These are phyloP conservation scores for Stagonosporopsis tanaceti DNA, from an alignment of 2,329 filamentous ascomycete genomes.

Conservation along the genomic window DNA sequence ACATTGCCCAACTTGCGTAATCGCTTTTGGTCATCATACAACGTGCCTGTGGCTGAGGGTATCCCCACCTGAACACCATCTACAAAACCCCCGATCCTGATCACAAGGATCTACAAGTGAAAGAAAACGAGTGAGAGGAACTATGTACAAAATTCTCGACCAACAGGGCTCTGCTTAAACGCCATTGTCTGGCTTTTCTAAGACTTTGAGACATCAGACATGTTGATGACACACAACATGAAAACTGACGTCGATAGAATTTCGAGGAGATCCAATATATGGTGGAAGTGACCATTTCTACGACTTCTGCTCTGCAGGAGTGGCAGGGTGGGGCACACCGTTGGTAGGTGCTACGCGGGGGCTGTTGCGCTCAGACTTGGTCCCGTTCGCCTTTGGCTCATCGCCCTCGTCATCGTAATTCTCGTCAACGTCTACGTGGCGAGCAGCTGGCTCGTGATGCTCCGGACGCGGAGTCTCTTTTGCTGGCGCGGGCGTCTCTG, in stretches of 20 bases:
- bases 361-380: conserved; percentile 56
- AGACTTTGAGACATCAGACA: neutral
- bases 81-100: conserved; percentile 10
- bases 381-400: conserved; percentile 69
- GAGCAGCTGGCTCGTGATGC: conserved; percentile 80
- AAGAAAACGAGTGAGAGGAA: conserved; percentile 9
- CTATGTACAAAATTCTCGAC: conserved; percentile 1
- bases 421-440: conserved; percentile 97
- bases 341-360: conserved; percentile 49
- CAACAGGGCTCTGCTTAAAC: neutral
- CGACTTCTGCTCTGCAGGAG: conserved; percentile 48
- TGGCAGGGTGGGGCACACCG: conserved; percentile 43
- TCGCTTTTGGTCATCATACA: conserved; percentile 21
- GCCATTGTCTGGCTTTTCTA: neutral
- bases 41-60: conserved; percentile 18
- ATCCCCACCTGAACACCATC: conserved; percentile 23
- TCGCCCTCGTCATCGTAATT: conserved; percentile 96
- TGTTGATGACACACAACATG: neutral
- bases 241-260: neutral
- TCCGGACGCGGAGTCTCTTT: conserved; percentile 45
- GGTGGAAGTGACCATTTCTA: conserved; percentile 18
- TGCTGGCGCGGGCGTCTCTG: conserved; percentile 37
- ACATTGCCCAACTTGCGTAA: conserved; percentile 6
- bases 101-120: conserved; percentile 4
- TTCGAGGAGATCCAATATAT: neutral